phyloP scores from a whole-genome alignment of 116 monocot genomes.

The Papilionanthe hybrid region DNA sequence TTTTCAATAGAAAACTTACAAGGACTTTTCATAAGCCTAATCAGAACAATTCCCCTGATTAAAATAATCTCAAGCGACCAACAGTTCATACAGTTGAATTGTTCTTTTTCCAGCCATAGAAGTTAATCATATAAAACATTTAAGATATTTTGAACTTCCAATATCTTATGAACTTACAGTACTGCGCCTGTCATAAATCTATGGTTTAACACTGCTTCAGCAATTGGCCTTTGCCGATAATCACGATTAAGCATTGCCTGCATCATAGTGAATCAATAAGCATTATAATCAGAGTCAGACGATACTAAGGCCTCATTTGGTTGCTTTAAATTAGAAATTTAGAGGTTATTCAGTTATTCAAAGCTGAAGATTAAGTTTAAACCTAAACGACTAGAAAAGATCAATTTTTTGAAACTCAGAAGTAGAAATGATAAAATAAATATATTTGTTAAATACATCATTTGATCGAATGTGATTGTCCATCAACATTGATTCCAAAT shows the following conservation, averaged over 20 bases:
- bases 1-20: background rate
- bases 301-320: background rate
- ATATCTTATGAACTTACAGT: slow-evolving; percentile 13
- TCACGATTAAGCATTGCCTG: slow-evolving; percentile 93
- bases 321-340: background rate
- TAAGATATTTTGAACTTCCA: background rate
- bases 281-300: background rate
- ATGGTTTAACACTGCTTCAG: slow-evolving; percentile 79
- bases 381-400: no score
- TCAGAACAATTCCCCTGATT: background rate
- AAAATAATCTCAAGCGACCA: background rate
- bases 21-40: no score
- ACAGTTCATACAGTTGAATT: background rate
- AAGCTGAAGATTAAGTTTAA: no score
- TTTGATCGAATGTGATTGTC: no score
- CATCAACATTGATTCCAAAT: no score
- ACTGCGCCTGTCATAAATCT: slow-evolving; percentile 72
- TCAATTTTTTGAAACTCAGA: background rate
- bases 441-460: no score
- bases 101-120: background rate
- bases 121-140: background rate
- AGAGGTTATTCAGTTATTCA: no score
- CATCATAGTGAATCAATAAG: background rate
- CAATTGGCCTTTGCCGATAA: slow-evolving; percentile 69
- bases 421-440: background rate